Base-by-base conservation (phyloP, 192 early-diverging fungal species). In the Spinellus fusiger region DNA sequence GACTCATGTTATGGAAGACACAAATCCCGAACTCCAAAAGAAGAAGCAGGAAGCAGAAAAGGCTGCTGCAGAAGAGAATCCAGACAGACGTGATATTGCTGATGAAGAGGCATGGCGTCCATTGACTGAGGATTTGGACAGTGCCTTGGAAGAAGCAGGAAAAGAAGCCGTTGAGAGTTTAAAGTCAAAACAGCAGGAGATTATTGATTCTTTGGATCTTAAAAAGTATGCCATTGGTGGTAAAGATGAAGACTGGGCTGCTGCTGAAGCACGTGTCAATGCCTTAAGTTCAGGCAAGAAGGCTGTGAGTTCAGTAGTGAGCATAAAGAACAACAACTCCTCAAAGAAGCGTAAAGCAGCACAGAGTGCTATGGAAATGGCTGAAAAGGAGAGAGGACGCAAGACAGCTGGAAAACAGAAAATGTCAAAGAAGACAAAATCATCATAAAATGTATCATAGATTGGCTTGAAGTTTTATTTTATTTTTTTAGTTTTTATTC, bases 101-200 rank as follows among this genome's bases (percentile, higher is more conserved):
- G 84, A 92, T 57, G 95, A 92, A 5, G 85, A 76, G 4, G 79
- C 86, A 6, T 99, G 96, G 96, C 91, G 93, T 38, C 93, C 94
- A 0, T 77, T 87, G 6, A 71, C 64, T n/a, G 77, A 85, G 27
- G 68, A 86, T 20, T 52, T 97, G n/a, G 88, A 89, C 28, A 86
- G 88, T 20, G 96, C 97, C 63, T 75, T 97, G 57, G 82, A 82
- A 8, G 86, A 92, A 54, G 92, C 87, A n/a, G 93, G 87, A 15
- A 73, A 86, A 20, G 86, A 90, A 59, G 86, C 75, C 10, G 80
- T 90, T 59, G 74, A 75, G 5, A 73, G 75, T 27, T 73, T 93
- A 59, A 80, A 74, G 64, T 68, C 73, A 22, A 86, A 90, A 54
- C 94, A 96, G 68, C 77, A 80, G 49, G 87, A 93, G 61, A 57